Base-by-base conservation (phyloP, 1,139 yeast species). In the Debaryomyces fabryi region DNA sequence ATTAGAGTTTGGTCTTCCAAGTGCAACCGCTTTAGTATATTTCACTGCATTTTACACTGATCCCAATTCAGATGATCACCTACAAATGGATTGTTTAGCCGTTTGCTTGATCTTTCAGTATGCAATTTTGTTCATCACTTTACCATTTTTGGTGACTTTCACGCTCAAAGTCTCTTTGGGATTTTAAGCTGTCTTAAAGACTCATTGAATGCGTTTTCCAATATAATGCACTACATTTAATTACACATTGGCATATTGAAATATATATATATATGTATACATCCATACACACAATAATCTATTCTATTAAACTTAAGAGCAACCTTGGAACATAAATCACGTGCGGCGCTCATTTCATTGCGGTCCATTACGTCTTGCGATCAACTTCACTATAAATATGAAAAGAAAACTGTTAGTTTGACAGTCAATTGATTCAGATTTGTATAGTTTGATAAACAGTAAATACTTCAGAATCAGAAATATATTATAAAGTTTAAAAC, bases 71-170 rank as follows among this genome's bases (percentile, higher is more conserved):
- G 82, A 74, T 1, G 82, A 80, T 24, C 87, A 85, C 59, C 59
- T 83, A 9, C 96, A 89, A 65, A 83, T 91, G 86, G 96, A 91
- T 58, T 86, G 92, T 62, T 72, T 91, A 52, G 95, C 96, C 0
- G 74, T 88, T 12, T 75, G 82, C 38, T 78, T 89, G 53, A 81
- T 91, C 51, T 76, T 78, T 45, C 95, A 89, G 60, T 91, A 91
- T 60, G 63, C 79, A 2, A 56, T 82, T 6, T 68, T 88, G 51
- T 79, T 81, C 46, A 59, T 88, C 20, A 76, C 89, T 7, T 67
- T 88, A 53, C 91, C 95, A 10, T 77, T 86, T 53, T 72, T 85
- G 52, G 86, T 86, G 3, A 79, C 87, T 6, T 86, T 85, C 51
- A 67, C 78, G 2, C 60, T 76, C 39, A 76, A 74, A 54, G 79